phyloP scores from a whole-genome alignment of 441 rosid species.

The Capsella rubella region DNA sequence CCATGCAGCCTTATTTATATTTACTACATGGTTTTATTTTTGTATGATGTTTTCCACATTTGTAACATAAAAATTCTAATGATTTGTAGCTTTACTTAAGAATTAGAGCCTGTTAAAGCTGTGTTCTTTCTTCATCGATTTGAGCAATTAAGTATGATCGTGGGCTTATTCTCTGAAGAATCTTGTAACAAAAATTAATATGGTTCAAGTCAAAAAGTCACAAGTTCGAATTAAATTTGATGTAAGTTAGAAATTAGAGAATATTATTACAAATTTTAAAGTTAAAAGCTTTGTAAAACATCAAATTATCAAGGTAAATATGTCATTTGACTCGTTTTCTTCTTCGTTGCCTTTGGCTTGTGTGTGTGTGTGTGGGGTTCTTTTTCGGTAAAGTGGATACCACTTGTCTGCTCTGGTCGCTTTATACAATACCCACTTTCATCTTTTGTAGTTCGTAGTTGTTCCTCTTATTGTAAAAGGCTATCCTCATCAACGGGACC shows the following conservation, averaged over 20 bases:
- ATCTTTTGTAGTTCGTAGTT: conserved; percentile 2
- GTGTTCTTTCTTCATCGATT: conserved; percentile 2
- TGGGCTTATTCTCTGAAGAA: conserved; percentile 10
- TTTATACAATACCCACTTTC: conserved; percentile 19
- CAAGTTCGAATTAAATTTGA: too few species aligned
- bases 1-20: background rate
- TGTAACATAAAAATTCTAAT: too few species aligned
- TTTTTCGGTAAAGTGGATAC: conserved; percentile 30
- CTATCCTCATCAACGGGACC: conserved; percentile 18
- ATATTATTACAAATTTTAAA: too few species aligned
- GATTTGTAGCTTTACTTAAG: too few species aligned
- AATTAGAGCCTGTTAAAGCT: background rate
- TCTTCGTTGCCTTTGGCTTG: background rate
- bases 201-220: too few species aligned
- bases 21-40: background rate
- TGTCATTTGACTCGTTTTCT: background rate
- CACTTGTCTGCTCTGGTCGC: conserved; percentile 40
- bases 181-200: background rate
- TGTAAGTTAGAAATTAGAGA: too few species aligned
- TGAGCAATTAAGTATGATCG: conserved; percentile 3
- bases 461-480: conserved; percentile 16
- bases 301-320: background rate
- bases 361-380: too few species aligned
- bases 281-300: too few species aligned
- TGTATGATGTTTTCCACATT: background rate